These are phyloP conservation scores for Puccinia sorghi DNA, from an alignment of 1,284 basidiomycete genomes.

Conservation along the genomic window DNA sequence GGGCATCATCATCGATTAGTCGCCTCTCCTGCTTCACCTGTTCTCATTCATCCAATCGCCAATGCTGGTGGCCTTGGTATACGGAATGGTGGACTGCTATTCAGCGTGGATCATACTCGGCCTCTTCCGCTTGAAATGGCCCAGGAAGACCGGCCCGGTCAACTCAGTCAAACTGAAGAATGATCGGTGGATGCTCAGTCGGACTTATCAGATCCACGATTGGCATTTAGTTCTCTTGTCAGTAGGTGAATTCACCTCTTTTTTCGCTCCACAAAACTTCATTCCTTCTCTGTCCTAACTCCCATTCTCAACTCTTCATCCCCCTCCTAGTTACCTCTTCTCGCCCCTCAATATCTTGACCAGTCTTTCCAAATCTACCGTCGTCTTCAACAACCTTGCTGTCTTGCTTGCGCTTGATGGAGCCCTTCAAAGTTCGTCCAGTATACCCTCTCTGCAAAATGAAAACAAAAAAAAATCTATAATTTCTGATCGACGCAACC, in stretches of 20 bases:
- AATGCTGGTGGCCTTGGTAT: constrained; percentile 76
- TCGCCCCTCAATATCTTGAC: too few species aligned
- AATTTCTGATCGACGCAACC: not conserved
- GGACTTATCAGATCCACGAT: too few species aligned
- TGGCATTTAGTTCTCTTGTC: too few species aligned
- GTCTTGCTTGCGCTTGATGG: constrained; percentile 49
- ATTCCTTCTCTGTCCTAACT: too few species aligned
- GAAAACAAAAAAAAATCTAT: too few species aligned
- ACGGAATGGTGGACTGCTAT: constrained; percentile 69
- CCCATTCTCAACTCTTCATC: too few species aligned
- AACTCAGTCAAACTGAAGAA: not conserved
- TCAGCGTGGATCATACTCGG: not conserved
- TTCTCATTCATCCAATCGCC: constrained; percentile 83
- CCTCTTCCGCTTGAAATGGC: constrained; percentile 10
- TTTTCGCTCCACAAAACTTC: too few species aligned
- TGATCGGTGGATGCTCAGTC: constrained; percentile 61
- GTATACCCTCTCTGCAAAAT: not conserved
- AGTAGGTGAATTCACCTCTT: too few species aligned
- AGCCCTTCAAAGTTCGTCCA: constrained; percentile 10
- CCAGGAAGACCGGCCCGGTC: not conserved
- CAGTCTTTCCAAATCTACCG: too few species aligned
- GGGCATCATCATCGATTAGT: too few species aligned
- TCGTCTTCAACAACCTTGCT: constrained; percentile 48
- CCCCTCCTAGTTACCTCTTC: too few species aligned
- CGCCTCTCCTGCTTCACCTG: too few species aligned